These are phyloP conservation scores for Venturia carpophila DNA, from an alignment of 2,329 filamentous ascomycete species.

Conservation along the genomic window DNA sequence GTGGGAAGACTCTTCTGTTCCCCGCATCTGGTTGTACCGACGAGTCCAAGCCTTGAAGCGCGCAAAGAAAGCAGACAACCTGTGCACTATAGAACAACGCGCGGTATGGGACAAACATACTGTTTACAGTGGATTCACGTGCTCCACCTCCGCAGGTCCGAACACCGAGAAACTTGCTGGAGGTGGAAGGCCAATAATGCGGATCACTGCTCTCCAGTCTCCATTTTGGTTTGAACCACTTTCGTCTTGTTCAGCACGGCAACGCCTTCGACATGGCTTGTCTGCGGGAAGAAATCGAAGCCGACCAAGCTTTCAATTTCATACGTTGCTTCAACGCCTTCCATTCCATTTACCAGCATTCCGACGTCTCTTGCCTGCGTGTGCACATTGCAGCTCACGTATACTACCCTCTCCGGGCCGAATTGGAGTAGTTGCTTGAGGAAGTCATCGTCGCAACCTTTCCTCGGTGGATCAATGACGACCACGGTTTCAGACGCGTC, in stretches of 20 bases:
- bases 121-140: no score
- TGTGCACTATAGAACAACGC: neutral
- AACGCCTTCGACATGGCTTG: constrained; percentile 58
- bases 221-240: neutral
- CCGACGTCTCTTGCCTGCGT: constrained; percentile 93
- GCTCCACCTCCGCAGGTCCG: no score
- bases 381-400: constrained; percentile 97
- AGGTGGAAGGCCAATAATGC: no score
- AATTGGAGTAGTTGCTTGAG: constrained; percentile 71
- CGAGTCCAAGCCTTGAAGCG: neutral
- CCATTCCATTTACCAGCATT: constrained; percentile 66
- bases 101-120: no score
- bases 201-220: neutral
- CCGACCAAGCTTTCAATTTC: constrained; percentile 84
- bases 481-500: constrained; percentile 76
- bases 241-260: constrained; percentile 42
- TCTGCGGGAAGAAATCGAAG: constrained; percentile 97
- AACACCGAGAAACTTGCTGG: no score
- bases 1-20: neutral
- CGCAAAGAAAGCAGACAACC: neutral
- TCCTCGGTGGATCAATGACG: constrained; percentile 94
- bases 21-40: neutral
- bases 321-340: constrained; percentile 46
- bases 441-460: constrained; percentile 85
- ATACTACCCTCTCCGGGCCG: constrained; percentile 72